Base-by-base conservation (phyloP, 2,329 filamentous ascomycete species). In the Geoglossum cookeanum region DNA sequence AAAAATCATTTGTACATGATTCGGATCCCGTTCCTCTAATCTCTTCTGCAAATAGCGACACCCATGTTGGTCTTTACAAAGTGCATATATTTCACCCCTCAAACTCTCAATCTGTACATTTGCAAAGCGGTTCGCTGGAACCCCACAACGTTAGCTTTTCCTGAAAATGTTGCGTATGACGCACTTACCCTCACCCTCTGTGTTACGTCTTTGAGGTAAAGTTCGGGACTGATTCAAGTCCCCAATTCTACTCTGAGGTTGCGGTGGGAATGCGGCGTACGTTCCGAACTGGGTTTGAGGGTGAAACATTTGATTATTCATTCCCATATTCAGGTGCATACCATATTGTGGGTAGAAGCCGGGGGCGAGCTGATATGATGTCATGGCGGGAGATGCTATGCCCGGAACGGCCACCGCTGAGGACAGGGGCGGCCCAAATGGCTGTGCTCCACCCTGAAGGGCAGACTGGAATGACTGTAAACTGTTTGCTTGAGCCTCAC, bases 21-120 rank as follows among this genome's bases (percentile, higher is more conserved):
- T 84, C 4, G 84, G 78, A 63, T 84, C 83, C 64, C 85, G 85
- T 66, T 94, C 91, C 72, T 98, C 92, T 4, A 98, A 78, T 74
- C 97, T 95, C 76, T 94, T 92, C 74, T 98, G 92, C 58, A 98
- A 75, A 69, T 92, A 98, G 59, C 92, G 86, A 66, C 92, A 98
- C 59, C 92, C 92, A 69, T 98, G 90, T 72, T 98, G 92, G 66
- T 98, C 92, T 72, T 96, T 97, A 78, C 91, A 97, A 39, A 96
- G 75, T 55, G 81, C 78, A 69, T 95, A 94, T 65, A 98, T 87
- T 64, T 89, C 84, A 54, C 89, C 87, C 39, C 78, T 77, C 64
- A 92, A 84, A 37, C 83, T 79, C 67, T 95, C 87, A 27, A 97
- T 75, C 13, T 87, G 81, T 66, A 87, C 79, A 67, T 92, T 91